A percentile compares a stretch with the other conserved stretches of the same genome.
These are phyloP conservation scores for Daldinia decipiens DNA, from an alignment of 495 filamentous ascomycete genomes.

Conservation along the genomic window DNA sequence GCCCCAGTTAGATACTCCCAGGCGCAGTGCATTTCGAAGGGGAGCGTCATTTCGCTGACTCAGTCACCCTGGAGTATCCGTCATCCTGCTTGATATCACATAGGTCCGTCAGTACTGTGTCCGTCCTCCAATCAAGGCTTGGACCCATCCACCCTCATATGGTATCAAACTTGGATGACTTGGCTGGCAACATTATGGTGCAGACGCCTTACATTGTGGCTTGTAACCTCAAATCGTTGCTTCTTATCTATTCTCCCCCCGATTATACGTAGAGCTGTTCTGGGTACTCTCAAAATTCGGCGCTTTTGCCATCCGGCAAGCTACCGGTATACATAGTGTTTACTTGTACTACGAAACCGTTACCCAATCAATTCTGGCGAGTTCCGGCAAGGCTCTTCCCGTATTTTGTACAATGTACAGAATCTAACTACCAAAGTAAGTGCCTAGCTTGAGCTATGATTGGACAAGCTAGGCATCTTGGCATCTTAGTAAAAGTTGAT, in stretches of 20 bases:
- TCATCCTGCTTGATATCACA: conserved; percentile 24
- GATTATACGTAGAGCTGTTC: conserved; percentile 5
- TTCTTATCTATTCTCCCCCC: conserved; percentile 2
- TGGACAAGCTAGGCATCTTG: conserved; percentile 28
- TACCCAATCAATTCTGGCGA: conserved; percentile 24
- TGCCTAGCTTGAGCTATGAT: conserved; percentile 13
- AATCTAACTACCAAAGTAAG: conserved; percentile 4
- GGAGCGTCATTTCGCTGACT: conserved; percentile 13
- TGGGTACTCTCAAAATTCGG: neutral
- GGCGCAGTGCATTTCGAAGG: conserved; percentile 28
- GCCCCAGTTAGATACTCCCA: conserved; percentile 28
- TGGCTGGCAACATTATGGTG: conserved; percentile 12
- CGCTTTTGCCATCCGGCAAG: conserved; percentile 8
- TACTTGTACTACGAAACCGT: conserved; percentile 2
- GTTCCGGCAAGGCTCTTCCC: conserved; percentile 11
- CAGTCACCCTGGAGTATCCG: conserved; percentile 14
- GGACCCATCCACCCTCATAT: conserved; percentile 15
- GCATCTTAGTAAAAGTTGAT: conserved; percentile 26
- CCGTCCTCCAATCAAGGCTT: conserved; percentile 19
- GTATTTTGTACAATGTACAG: neutral
- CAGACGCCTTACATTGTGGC: conserved; percentile 2
- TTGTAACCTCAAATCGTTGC: conserved; percentile 1
- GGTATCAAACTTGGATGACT: conserved; percentile 11
- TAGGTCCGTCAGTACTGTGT: conserved; percentile 16
- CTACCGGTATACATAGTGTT: neutral